These are phyloP conservation scores for Micromonas pusilla DNA, from an alignment of 139 green algal species.

Conservation along the genomic window DNA sequence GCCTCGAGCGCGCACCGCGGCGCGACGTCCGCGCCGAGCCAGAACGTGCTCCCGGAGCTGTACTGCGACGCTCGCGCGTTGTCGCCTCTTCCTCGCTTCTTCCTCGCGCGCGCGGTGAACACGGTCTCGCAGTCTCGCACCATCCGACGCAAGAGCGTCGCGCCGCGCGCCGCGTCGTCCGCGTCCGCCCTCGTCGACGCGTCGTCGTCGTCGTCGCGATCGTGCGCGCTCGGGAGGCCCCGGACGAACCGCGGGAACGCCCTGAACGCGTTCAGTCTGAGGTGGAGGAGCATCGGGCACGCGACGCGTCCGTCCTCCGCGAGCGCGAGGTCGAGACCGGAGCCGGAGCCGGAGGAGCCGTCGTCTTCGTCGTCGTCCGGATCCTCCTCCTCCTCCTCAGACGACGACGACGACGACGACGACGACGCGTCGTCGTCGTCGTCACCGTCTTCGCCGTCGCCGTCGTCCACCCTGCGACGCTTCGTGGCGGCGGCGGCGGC, in stretches of 20 bases:
- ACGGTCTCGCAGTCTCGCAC: neutral
- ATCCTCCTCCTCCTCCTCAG: slow-evolving; percentile 3
- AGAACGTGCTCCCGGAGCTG: slow-evolving; percentile 3
- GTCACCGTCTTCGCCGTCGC: neutral
- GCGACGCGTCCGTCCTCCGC: neutral
- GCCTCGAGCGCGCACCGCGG: slow-evolving; percentile 4
- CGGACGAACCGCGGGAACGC: neutral
- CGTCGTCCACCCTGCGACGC: neutral
- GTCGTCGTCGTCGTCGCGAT: too few species aligned
- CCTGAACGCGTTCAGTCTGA: neutral
- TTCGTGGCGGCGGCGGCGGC: neutral
- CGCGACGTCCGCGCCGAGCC: neutral
- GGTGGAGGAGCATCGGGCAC: neutral
- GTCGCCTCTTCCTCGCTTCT: neutral
- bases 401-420: neutral
- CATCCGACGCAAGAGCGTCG: neutral
- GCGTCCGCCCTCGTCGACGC: too few species aligned
- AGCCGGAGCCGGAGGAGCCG: neutral
- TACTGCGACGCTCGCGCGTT: neutral
- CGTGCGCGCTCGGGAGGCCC: neutral
- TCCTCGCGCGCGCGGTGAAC: neutral
- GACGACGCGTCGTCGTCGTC: neutral
- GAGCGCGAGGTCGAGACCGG: neutral
- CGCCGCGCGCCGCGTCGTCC: too few species aligned
- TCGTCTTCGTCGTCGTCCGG: neutral